These are phyloP conservation scores for Hortaea sp. DNA, from an alignment of 2,329 filamentous ascomycete species.

Conservation along the genomic window DNA sequence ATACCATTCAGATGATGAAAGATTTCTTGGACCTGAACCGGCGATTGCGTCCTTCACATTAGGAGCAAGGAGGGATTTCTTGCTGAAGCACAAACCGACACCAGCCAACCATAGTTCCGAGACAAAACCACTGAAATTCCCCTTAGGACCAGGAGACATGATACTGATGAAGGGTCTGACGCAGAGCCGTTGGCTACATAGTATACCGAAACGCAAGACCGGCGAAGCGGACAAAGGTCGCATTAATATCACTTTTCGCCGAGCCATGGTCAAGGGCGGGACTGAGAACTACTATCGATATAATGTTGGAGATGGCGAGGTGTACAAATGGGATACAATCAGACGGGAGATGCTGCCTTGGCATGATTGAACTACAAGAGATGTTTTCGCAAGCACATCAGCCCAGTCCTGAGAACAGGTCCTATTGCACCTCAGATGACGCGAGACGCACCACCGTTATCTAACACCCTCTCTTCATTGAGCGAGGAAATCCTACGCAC, in stretches of 20 bases:
- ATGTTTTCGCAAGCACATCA: not conserved
- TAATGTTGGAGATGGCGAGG: conserved; percentile 61
- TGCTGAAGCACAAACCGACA: conserved; percentile 66
- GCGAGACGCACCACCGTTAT: no score
- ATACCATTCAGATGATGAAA: conserved; percentile 72
- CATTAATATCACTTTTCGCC: conserved; percentile 68
- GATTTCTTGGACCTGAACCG: conserved; percentile 59
- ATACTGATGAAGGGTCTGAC: conserved; percentile 65
- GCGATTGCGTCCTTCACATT: conserved; percentile 67
- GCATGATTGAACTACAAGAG: not conserved
- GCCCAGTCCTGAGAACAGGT: no score
- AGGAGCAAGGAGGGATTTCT: conserved; percentile 62
- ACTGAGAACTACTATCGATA: conserved; percentile 80
- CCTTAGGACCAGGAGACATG: conserved; percentile 63
- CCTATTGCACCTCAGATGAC: no score
- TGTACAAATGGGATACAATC: conserved; percentile 57
- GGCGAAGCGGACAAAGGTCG: conserved; percentile 51
- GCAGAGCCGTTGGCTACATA: conserved; percentile 69
- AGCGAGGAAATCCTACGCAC: no score
- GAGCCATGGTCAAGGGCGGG: conserved; percentile 58
- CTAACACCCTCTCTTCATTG: no score
- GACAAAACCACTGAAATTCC: conserved; percentile 38
- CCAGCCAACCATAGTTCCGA: conserved; percentile 27
- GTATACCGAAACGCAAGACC: conserved; percentile 63
- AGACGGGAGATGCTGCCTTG: conserved; percentile 42